Base-by-base conservation (phyloP, 805 yeast species). In the Ogataea siamensis region DNA sequence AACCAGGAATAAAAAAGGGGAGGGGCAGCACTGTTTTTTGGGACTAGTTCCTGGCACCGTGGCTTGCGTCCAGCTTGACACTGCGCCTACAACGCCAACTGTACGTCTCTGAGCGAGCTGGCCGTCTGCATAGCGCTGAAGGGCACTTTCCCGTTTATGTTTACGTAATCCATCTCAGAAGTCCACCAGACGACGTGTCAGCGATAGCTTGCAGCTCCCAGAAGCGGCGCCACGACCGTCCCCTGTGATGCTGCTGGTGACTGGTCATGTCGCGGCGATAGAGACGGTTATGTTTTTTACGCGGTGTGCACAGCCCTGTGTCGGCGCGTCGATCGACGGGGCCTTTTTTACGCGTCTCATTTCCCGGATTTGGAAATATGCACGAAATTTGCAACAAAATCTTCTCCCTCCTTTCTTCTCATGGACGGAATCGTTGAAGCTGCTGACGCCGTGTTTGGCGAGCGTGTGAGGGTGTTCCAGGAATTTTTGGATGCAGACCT, bases 391-490 rank as follows among this genome's bases (percentile, higher is more conserved):
- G 30, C 26, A 19, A 25, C 40, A 37, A 38, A 23, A 14, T 32
- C 24, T 32, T 28, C 27, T 32, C 25, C 42, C 30, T 25, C 28
- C 33, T 32, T 38, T 28, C 31, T 28, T 28, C 31, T 17, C 30
- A 55, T 55, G 60, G 63, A 55, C 29, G 55, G 50, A 12, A 39
- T 41, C 20, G 47, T 48, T 21, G 59, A 56, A 16, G 49, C 54
- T 35, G 49, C 61, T 13, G 64, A 60, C 47, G 64, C 64, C 25
- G 61, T 60, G 7, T 83, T 81, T 57, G 80, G 82, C 39, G 97
- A 89, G 60, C 80, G 97, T 47, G 86, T 85, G 14, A 79, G 96
- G 55, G 72, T 82, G 50, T 91, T 91, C 65, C 88, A 84, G 49
- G 97, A 91, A 52, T 91, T 89, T 57, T 66, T 93, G 32, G 73